These are phyloP conservation scores for Effrenium voratum DNA, from an alignment of 73 alveolate species.

Conservation along the genomic window DNA sequence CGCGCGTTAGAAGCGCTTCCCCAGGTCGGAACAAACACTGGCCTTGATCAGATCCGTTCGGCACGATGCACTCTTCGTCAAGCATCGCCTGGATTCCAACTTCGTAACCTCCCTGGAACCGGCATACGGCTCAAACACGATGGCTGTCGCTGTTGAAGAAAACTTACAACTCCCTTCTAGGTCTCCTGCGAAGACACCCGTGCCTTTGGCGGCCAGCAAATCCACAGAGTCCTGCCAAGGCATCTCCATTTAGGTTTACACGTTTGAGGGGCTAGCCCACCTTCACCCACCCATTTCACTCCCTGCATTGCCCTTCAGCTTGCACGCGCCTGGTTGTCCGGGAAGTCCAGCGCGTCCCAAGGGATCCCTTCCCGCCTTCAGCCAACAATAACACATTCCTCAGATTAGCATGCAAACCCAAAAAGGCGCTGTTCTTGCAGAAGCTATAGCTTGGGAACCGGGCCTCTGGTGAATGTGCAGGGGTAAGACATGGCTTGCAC, in stretches of 20 bases:
- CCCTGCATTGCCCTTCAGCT: neutral
- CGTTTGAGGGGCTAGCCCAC: neutral
- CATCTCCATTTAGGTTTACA: neutral
- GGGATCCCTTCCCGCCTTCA: constrained; percentile 96
- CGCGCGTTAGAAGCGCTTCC: too few relatives aligned
- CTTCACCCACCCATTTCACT: neutral
- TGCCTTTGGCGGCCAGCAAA: constrained; percentile 95
- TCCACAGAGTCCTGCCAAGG: constrained; percentile 95
- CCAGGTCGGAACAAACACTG: neutral
- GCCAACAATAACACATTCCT: neutral
- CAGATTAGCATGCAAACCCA: too few relatives aligned
- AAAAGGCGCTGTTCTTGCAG: too few relatives aligned
- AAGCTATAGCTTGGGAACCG: too few relatives aligned
- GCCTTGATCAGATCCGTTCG: constrained; percentile 90
- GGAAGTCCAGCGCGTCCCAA: constrained; percentile 97
- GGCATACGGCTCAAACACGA: neutral
- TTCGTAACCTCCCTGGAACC: neutral
- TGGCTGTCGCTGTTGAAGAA: neutral
- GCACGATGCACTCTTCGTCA: constrained; percentile 95
- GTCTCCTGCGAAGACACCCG: constrained; percentile 95
- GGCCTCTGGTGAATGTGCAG: too few relatives aligned
- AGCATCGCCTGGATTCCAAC: constrained; percentile 92
- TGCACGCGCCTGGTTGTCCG: constrained; percentile 96
- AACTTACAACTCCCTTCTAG: neutral
- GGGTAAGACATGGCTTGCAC: too few relatives aligned